Evolutionary conservation across 2,329 filamentous ascomycete genomes (phyloP).

Genomic region (Ophiosphaerella korrae): DNA sequence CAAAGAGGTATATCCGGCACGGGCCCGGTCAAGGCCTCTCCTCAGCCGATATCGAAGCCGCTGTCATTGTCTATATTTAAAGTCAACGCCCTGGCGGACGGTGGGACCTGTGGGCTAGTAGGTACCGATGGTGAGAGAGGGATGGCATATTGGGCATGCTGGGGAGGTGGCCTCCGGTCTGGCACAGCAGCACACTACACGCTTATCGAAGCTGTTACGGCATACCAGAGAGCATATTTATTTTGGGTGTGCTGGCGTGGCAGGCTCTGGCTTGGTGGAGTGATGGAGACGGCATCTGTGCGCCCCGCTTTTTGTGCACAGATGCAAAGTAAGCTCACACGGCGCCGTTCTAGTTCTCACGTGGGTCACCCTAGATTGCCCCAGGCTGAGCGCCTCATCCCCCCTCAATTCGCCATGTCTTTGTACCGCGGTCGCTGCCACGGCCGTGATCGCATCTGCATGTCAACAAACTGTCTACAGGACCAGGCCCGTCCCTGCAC

Average conservation of each 20-base stretch:
- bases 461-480: background rate
- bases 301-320: slow-evolving; percentile 14
- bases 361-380: slow-evolving; percentile 8
- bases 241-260: background rate
- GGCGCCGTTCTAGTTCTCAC: slow-evolving; percentile 8
- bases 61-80: too few species aligned
- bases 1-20: background rate
- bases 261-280: background rate
- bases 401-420: slow-evolving; percentile 6
- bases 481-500: too few species aligned
- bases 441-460: background rate
- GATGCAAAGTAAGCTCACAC: background rate
- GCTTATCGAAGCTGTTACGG: too few species aligned
- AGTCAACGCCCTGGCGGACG: too few species aligned
- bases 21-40: slow-evolving; percentile 17
- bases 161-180: too few species aligned
- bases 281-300: background rate
- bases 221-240: too few species aligned
- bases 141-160: too few species aligned
- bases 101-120: too few species aligned
- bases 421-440: slow-evolving; percentile 1
- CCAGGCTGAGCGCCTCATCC: background rate
- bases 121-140: too few species aligned
- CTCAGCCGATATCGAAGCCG: slow-evolving; percentile 15
- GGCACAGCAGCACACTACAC: too few species aligned